Base-by-base conservation (phyloP, 106 monocot genomes). In the Dendrobium officinale region DNA sequence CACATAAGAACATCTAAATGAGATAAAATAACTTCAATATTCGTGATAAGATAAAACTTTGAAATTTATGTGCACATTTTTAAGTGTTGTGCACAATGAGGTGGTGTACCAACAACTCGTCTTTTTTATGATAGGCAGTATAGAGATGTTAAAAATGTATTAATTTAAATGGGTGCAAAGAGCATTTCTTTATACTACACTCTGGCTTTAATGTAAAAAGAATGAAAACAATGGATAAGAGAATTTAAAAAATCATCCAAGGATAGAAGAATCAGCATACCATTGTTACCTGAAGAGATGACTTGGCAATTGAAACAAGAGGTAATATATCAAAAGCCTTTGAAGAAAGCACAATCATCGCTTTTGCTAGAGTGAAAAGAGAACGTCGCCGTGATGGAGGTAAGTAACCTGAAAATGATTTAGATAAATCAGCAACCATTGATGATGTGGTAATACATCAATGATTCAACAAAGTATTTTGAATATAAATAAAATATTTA, bases 331-430 rank as follows among this genome's bases (percentile, higher is more conserved):
- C 81, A 79, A 86, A 89, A 86, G 79, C 83, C 79, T 80, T 86
- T 42, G 86, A 84, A 82, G 84, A 84, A 80, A 88, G 84, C 42
- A 89, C 80, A 68, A 89, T 80, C 89, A 89, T 89, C 42, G 85
- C 48, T 80, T 77, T 84, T 75, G 86, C 86, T 48, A 89, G 7
- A 56, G 82, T 82, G 77, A 89, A 89, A 37, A 89, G 80, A 45
- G 89, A 89, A 16, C 89, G 86, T 41, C 86, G 77, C 33, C 86
- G 82, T 80, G 86, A 84, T 55, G 89, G 82, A 19, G 86, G 81
- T 55, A 89, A 42, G 9, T 77, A 27, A 85, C 82, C 89, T 89
- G 73, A 81, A 19, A 72, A 86, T 59, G 6, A 11, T 70, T 29
- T 68, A 48, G n/a, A 75, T 40, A 75, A 75, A 75, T 73, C 42